phyloP scores from a whole-genome alignment of 768 basidiomycete species.

The Lyophyllum shimeji region DNA sequence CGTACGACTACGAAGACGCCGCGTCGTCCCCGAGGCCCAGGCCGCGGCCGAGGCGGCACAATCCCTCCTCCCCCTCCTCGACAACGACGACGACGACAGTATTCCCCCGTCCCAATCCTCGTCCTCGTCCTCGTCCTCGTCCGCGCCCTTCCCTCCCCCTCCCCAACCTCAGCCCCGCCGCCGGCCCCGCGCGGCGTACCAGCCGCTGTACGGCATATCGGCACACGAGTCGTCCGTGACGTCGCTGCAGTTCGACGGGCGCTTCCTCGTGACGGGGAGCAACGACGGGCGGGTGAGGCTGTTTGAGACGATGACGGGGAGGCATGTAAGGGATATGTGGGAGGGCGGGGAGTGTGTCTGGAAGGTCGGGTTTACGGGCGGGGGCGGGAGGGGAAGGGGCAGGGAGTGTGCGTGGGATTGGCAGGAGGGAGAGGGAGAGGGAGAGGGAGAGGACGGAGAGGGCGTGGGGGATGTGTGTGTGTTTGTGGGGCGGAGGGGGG shows the following conservation, averaged over 20 bases:
- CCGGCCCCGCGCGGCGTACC: conserved; percentile 23
- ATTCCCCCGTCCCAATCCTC: not conserved
- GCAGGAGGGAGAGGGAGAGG: conserved; percentile 11
- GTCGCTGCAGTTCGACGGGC: conserved; percentile 82
- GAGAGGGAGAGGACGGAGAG: conserved; percentile 5
- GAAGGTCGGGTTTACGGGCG: conserved; percentile 69
- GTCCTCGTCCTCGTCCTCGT: too few species aligned
- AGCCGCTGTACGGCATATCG: conserved; percentile 62
- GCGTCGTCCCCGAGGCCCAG: too few species aligned
- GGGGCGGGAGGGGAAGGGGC: conserved; percentile 10
- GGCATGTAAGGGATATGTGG: conserved; percentile 73
- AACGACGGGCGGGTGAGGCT: conserved; percentile 82
- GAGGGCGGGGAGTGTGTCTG: conserved; percentile 82
- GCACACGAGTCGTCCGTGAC: conserved; percentile 91
- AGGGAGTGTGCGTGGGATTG: not conserved
- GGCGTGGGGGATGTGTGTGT: conserved; percentile 52
- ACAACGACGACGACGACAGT: too few species aligned
- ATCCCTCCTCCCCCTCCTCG: too few species aligned
- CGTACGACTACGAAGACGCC: too few species aligned
- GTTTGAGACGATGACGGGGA: conserved; percentile 66
- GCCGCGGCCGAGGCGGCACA: too few species aligned
- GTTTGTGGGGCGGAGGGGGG: conserved; percentile 76
- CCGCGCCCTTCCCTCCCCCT: not conserved
- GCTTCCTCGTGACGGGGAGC: conserved; percentile 81
- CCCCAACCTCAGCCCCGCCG: not conserved